Evolutionary conservation across 2,329 filamentous ascomycete genomes (phyloP).

Genomic region (Pyrenophora seminiperda): DNA sequence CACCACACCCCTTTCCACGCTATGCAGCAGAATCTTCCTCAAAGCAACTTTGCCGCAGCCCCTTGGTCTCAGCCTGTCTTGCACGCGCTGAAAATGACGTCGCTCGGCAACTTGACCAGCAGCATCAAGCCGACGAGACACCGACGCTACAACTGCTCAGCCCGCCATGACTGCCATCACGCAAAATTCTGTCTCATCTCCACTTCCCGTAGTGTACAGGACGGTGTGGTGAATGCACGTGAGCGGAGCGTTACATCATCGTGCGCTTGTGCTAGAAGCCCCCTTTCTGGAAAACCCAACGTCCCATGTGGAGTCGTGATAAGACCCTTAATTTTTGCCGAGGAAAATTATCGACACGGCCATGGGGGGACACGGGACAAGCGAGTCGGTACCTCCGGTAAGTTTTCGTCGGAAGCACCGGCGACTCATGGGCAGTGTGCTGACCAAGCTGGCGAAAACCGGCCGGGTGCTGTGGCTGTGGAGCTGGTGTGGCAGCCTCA

Average conservation of each 20-base stretch:
- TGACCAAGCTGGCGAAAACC: constrained; percentile 12
- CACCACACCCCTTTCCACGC: background rate
- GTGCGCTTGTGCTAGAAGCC: constrained; percentile 9
- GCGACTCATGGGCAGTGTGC: constrained; percentile 3
- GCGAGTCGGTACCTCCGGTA: background rate
- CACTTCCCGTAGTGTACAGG: constrained; percentile 1
- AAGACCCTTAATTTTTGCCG: background rate
- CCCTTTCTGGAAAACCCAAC: background rate
- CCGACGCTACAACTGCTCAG: constrained; percentile 3
- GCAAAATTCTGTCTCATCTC: constrained; percentile 9
- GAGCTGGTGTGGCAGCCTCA: constrained; percentile 14
- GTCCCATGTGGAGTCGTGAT: background rate
- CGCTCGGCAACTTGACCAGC: background rate
- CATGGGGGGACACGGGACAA: constrained; percentile 2
- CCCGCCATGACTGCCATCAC: constrained; percentile 1
- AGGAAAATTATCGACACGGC: constrained; percentile 6
- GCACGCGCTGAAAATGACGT: constrained; percentile 2
- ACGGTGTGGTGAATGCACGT: constrained; percentile 3
- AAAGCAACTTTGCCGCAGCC: constrained; percentile 11
- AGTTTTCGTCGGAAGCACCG: constrained; percentile 7
- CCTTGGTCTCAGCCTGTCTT: background rate
- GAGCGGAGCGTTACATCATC: constrained; percentile 11
- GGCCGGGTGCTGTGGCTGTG: constrained; percentile 17
- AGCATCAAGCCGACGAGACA: background rate
- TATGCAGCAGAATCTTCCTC: background rate